Conservation (phyloP, 352 stramenopile species). For the Phytopythium aichiense region DNA sequence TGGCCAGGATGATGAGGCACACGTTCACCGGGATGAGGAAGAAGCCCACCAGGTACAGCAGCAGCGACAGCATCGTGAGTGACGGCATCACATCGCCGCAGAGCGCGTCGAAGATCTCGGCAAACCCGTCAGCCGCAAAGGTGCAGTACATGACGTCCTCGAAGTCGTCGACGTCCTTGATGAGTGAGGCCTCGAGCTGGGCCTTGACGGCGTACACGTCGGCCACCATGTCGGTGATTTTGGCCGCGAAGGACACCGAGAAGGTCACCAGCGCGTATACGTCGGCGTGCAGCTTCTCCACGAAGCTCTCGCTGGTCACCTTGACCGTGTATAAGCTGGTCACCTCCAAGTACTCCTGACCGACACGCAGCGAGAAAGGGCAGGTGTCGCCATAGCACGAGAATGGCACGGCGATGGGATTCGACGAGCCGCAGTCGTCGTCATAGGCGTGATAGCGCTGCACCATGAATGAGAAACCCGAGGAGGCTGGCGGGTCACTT, state of each 20-base stretch:
- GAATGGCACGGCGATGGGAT: not conserved
- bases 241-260: slow-evolving; percentile 35
- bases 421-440: not conserved
- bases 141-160: slow-evolving; percentile 59
- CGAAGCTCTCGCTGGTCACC: slow-evolving; percentile 20
- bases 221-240: slow-evolving; percentile 30
- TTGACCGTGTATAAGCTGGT: slow-evolving; percentile 16
- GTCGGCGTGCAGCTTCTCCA: slow-evolving; percentile 25
- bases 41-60: slow-evolving; percentile 60
- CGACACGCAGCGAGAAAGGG: slow-evolving; percentile 15
- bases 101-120: slow-evolving; percentile 41
- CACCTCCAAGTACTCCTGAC: slow-evolving; percentile 10
- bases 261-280: slow-evolving; percentile 24
- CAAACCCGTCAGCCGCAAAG: slow-evolving; percentile 47
- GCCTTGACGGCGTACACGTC: slow-evolving; percentile 41
- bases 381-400: slow-evolving; percentile 7
- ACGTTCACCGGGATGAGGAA: slow-evolving; percentile 67
- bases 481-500: not conserved
- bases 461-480: slow-evolving; percentile 13
- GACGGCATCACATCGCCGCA: slow-evolving; percentile 60
- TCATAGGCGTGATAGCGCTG: not conserved
- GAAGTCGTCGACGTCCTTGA: slow-evolving; percentile 55
- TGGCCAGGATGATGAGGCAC: slow-evolving; percentile 64
- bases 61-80: slow-evolving; percentile 73
- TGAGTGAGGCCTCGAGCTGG: slow-evolving; percentile 34